A percentile compares a stretch with the other conserved stretches of the same genome.
Evolutionary conservation across 106 monocot genomes (phyloP).

Genomic region (Allium fistulosum): DNA sequence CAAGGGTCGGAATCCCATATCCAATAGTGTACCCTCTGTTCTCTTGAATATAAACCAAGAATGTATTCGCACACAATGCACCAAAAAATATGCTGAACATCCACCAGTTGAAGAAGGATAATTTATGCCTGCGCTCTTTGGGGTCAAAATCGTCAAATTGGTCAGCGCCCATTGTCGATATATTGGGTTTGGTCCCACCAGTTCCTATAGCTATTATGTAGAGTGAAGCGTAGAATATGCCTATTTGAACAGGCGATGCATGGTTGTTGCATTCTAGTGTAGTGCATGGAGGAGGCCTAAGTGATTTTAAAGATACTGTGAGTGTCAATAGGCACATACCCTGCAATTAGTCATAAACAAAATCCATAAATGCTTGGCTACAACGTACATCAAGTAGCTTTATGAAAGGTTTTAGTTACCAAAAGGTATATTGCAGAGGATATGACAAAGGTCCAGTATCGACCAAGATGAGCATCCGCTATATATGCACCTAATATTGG

Average conservation of each 20-base stretch:
- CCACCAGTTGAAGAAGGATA: conserved; percentile 99
- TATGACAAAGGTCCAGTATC: conserved; percentile 49
- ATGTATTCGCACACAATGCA: conserved; percentile 59
- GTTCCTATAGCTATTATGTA: conserved; percentile 71
- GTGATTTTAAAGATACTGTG: conserved; percentile 48
- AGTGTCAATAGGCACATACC: conserved; percentile 65
- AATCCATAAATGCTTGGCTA: not conserved
- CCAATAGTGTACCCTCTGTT: conserved; percentile 66
- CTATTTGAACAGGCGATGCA: conserved; percentile 43
- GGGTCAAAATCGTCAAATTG: conserved; percentile 76
- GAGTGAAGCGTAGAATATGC: conserved; percentile 65
- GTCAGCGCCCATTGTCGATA: conserved; percentile 83
- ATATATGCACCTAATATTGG: conserved; percentile 51
- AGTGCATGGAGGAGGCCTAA: conserved; percentile 52
- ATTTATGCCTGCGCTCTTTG: conserved; percentile 54
- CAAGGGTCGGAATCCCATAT: conserved; percentile 15
- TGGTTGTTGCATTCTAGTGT: conserved; percentile 20
- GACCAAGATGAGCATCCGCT: conserved; percentile 47
- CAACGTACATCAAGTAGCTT: not conserved
- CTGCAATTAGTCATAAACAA: conserved; percentile 11
- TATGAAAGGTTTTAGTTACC: conserved; percentile 9
- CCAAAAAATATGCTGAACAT: conserved; percentile 89
- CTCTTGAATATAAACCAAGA: conserved; percentile 75
- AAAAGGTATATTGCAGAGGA: conserved; percentile 33
- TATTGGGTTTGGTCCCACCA: conserved; percentile 87